A percentile compares a stretch with the other conserved stretches of the same genome.
These are phyloP conservation scores for Puccinia novopanici DNA, from an alignment of 1,284 basidiomycete genomes.

Conservation along the genomic window DNA sequence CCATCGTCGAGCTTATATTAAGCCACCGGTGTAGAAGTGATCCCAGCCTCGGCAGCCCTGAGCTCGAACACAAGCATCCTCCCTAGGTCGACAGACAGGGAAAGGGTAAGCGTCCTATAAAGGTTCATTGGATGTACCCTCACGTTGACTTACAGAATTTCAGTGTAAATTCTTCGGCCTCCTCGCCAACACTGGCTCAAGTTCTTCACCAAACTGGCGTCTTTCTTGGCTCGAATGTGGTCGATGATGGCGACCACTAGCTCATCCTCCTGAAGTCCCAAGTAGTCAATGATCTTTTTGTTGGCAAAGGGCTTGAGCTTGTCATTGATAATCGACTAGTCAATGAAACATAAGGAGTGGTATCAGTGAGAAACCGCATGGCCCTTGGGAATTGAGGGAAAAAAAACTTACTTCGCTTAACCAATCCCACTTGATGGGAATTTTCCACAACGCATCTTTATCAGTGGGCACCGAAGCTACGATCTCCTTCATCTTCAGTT, in stretches of 20 bases:
- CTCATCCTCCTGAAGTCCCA: conserved; percentile 57
- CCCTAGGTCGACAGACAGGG: background rate
- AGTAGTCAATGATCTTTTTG: conserved; percentile 56
- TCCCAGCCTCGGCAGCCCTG: conserved; percentile 45
- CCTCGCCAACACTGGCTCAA: conserved; percentile 55
- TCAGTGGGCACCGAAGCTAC: conserved; percentile 54
- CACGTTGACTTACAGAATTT: conserved; percentile 38
- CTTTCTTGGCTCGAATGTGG: conserved; percentile 56
- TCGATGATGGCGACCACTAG: conserved; percentile 56
- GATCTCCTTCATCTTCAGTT: conserved; percentile 55
- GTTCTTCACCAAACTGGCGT: conserved; percentile 57
- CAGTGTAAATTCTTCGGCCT: conserved; percentile 38
- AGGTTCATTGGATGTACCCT: too few species aligned
- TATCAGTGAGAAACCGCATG: background rate
- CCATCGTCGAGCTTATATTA: background rate
- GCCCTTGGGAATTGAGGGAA: background rate
- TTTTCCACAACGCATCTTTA: conserved; percentile 55
- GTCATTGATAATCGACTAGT: conserved; percentile 54
- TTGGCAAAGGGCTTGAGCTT: conserved; percentile 56
- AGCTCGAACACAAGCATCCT: conserved; percentile 49
- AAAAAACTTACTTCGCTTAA: conserved; percentile 55
- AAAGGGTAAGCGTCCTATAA: background rate
- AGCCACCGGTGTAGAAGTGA: conserved; percentile 4
- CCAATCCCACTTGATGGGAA: conserved; percentile 55
- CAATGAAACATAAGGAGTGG: background rate